Base-by-base conservation (phyloP, 345 rosid species). In the Turritis glabra region DNA sequence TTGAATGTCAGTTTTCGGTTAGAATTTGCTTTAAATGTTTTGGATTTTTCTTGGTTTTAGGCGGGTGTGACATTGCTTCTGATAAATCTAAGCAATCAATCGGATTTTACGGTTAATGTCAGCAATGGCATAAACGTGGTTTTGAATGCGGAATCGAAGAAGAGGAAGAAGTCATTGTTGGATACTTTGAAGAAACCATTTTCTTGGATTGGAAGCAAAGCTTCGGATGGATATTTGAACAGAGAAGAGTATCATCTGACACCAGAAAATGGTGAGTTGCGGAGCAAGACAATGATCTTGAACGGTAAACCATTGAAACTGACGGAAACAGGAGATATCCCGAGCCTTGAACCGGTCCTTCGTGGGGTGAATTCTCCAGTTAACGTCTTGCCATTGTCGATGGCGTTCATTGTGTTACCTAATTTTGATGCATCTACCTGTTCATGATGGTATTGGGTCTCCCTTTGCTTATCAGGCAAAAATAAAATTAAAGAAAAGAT, bases 221-320 rank as follows among this genome's bases (percentile, higher is more conserved):
- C 90, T 46, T 78, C 82, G 0, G 84, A 82, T 26, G 83, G 70
- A 30, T 44, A 68, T 35, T 32, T 84, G 37, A 67, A 69, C 60
- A 82, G 97, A 79, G 97, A 95, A 79, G 99, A 95, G 79, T 95
- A 95, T 77, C 96, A 92, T 79, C 81, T 95, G 52, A 90, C 92
- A 63, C 89, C 99, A 0, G 82, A 86, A 78, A 82, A 88, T 10
- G 85, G 92, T n/a, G 48, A 81, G 60, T 74, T 95, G 25, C 78
- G 37, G 44, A 91, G 97, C 83, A 82, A 77, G 73, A 87, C 87
- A 30, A 82, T 89, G 92, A 37, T 92, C 55, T 85, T 95, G 25
- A 95, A 95, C 21, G 97, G 97, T 58, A 69, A 82, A 51, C 97
- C 96, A 3, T 43, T 95, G 46, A 68, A 81, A 80, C 87, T 82